Base-by-base conservation (phyloP, 2,329 filamentous ascomycete species). In the Diaporthe citrichinensis region DNA sequence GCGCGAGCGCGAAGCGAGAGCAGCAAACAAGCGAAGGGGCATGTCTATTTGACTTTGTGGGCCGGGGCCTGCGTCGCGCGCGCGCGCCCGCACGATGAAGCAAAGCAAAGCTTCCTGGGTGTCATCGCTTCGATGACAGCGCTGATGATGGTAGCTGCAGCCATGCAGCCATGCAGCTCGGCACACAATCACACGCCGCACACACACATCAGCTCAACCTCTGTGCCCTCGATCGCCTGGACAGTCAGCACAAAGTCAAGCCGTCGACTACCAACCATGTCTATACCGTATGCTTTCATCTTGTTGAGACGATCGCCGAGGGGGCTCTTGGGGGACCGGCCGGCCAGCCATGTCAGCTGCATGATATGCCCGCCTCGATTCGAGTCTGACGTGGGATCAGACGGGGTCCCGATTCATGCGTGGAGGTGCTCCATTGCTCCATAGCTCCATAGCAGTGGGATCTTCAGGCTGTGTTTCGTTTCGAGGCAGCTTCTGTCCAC, bases 401-500 rank as follows among this genome's bases (percentile, higher is more conserved):
- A 69, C n/a, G 65, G 65, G 62, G 44, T 2, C 23, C 31, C 36
- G 46, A 68, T 69, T 69, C 65, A 69, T 69, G 65, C 65, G 34
- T 14, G 31, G 49, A 28, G 36, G 4, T 41, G 58, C 23, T 17
- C 31, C 4, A 41, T 41, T 41, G 58, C 23, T 17, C 31, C 4
- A 41, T 41, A 23, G 65, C 49, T 46, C 46, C 36, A 10, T 62
- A 34, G n/a, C n/a, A 15, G 51, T 44, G 14, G 71, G 57, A 55
- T 72, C 71, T 39, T 39, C 44, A 34, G 31, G 28, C 28, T 55
- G 58, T 73, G 71, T 73, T 65, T 73, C 71, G 71, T 65, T 65
- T 73, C 71, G 71, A 73, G 31, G 71, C 71, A 57, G 58, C 58
- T 65, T 14, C 58, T 73, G 58, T 55, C 71, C 71, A 36, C 57